Evolutionary conservation across 805 yeast genomes (phyloP).

Genomic region (Candida maltosa): DNA sequence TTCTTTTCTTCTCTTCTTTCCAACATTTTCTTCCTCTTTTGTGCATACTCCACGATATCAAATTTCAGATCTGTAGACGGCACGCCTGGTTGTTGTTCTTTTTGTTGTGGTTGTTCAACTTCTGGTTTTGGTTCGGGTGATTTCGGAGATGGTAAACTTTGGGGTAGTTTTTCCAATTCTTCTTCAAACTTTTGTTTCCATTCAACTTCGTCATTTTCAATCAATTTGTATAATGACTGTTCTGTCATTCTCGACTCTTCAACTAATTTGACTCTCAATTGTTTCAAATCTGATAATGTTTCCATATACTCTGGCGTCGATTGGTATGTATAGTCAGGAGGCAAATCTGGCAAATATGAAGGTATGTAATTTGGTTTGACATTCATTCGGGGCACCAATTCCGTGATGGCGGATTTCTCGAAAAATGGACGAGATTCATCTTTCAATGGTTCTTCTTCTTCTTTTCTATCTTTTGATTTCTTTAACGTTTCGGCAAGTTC

Average conservation of each 20-base stretch:
- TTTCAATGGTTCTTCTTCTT: constrained; percentile 9
- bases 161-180: constrained; percentile 16
- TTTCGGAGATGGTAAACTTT: too few relatives aligned
- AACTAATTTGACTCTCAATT: constrained; percentile 67
- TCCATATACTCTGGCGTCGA: constrained; percentile 68
- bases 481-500: constrained; percentile 10
- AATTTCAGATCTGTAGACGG: constrained; percentile 22
- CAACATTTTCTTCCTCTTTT: constrained; percentile 39
- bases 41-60: constrained; percentile 58
- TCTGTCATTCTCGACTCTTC: constrained; percentile 83
- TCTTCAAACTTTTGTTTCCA: constrained; percentile 27
- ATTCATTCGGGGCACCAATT: constrained; percentile 51
- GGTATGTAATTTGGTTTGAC: constrained; percentile 53
- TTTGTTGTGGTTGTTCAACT: constrained; percentile 2
- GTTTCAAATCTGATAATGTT: constrained; percentile 64
- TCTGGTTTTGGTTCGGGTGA: constrained; percentile 12
- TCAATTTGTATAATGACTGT: constrained; percentile 63
- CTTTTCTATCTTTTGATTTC: constrained; percentile 11
- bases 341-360: constrained; percentile 78
- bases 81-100: too few relatives aligned
- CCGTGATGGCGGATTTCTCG: constrained; percentile 48
- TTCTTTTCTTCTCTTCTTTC: constrained; percentile 19
- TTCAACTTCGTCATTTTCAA: constrained; percentile 34
- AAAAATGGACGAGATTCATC: constrained; percentile 50
- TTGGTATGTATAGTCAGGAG: constrained; percentile 91